phyloP scores from a whole-genome alignment of 129 eudicot species.

The Chrysanthemum seticuspe region DNA sequence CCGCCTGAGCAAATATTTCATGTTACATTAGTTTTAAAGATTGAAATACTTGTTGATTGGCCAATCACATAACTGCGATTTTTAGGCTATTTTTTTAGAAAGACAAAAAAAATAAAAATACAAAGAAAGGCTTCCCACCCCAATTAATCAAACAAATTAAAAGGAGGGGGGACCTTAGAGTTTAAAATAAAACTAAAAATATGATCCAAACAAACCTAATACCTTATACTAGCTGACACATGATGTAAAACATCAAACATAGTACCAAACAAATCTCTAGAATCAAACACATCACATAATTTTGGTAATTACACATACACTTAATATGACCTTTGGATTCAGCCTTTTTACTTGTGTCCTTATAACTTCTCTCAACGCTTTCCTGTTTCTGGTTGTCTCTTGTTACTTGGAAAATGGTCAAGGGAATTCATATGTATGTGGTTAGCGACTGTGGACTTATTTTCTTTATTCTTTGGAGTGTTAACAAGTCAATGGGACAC shows the following conservation, averaged over 20 bases:
- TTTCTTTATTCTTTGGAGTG: conserved; percentile 33
- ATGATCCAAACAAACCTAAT: no score
- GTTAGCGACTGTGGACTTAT: conserved; percentile 49
- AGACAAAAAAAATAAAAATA: conserved; percentile 37
- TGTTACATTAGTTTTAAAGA: conserved; percentile 20
- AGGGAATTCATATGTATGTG: conserved; percentile 55
- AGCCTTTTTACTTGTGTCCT: conserved; percentile 67
- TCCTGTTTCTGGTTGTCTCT: conserved; percentile 69
- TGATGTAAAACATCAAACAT: conserved; percentile 55
- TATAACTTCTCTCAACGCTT: conserved; percentile 65
- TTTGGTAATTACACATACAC: conserved; percentile 81
- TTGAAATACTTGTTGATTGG: not conserved
- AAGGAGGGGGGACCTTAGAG: no score
- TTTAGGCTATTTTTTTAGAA: conserved; percentile 24
- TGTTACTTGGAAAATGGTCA: conserved; percentile 56
- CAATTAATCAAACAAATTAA: no score
- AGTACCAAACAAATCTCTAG: conserved; percentile 55
- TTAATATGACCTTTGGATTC: conserved; percentile 66
- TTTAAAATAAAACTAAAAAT: no score
- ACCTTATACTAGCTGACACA: conserved; percentile 14
- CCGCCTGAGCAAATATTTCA: conserved; percentile 17
- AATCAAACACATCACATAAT: conserved; percentile 79
- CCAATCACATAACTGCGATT: conserved; percentile 20
- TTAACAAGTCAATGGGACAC: conserved; percentile 59
- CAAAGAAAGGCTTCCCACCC: not conserved